These are phyloP conservation scores for Pseudogymnoascus sp. DNA, from an alignment of 2,329 filamentous ascomycete genomes.

Conservation along the genomic window DNA sequence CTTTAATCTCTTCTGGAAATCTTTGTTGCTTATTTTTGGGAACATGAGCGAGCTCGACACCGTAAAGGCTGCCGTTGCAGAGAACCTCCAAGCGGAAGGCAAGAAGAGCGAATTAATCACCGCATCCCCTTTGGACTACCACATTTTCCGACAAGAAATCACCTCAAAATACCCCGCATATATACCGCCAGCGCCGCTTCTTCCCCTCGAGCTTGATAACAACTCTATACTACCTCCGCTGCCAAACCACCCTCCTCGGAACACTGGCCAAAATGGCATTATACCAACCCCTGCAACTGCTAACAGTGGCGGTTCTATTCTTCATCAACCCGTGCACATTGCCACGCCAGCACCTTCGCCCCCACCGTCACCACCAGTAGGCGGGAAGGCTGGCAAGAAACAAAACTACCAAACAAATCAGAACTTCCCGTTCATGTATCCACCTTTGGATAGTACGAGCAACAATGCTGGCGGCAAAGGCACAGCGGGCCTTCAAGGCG, in stretches of 20 bases:
- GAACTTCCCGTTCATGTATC: slow-evolving; percentile 96
- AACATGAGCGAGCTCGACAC: slow-evolving; percentile 65
- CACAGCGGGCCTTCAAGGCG: slow-evolving; percentile 69
- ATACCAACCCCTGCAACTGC: slow-evolving; percentile 47
- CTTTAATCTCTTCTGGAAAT: slow-evolving; percentile 86
- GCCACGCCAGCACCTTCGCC: slow-evolving; percentile 96
- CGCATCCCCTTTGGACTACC: slow-evolving; percentile 91
- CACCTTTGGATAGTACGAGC: slow-evolving; percentile 80
- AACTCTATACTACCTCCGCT: slow-evolving; percentile 84
- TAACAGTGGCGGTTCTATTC: slow-evolving; percentile 66
- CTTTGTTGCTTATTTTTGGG: slow-evolving; percentile 78
- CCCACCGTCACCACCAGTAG: slow-evolving; percentile 78
- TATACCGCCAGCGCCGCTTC: slow-evolving; percentile 73
- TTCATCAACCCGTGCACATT: slow-evolving; percentile 95
- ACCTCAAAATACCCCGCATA: slow-evolving; percentile 97
- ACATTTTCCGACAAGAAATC: slow-evolving; percentile 92
- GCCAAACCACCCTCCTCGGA: slow-evolving; percentile 63
- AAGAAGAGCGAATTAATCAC: slow-evolving; percentile 70
- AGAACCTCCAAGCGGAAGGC: slow-evolving; percentile 52
- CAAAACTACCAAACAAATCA: slow-evolving; percentile 99
- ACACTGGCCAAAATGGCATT: slow-evolving; percentile 55
- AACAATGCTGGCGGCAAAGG: slow-evolving; percentile 90
- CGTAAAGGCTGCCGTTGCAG: slow-evolving; percentile 65
- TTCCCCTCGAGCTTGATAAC: slow-evolving; percentile 84
- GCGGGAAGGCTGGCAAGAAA: slow-evolving; percentile 92